These are phyloP conservation scores for Mortierella alpina DNA, from an alignment of 192 early-diverging fungal species.

Conservation along the genomic window DNA sequence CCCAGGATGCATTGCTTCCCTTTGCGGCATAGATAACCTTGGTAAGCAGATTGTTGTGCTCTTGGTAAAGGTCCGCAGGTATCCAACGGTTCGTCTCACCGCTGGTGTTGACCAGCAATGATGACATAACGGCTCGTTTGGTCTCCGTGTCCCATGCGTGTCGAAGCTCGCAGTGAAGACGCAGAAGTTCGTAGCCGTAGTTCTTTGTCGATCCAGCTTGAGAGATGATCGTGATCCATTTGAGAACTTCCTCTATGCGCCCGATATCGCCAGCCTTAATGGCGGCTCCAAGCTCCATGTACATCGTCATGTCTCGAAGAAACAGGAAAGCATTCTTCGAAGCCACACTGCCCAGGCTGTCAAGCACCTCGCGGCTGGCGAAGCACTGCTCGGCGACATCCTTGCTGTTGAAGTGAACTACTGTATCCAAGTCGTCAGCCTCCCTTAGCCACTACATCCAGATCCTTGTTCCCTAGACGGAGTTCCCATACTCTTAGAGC, in stretches of 20 bases:
- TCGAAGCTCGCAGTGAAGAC: neutral
- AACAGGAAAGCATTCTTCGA: slow-evolving; percentile 9
- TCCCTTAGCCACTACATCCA: too few species aligned
- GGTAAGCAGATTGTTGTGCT: slow-evolving; percentile 11
- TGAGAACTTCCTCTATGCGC: slow-evolving; percentile 6
- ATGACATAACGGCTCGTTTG: slow-evolving; percentile 13
- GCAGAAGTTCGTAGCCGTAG: slow-evolving; percentile 19
- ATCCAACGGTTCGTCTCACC: slow-evolving; percentile 10
- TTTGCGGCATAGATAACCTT: neutral
- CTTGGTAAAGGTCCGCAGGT: slow-evolving; percentile 10
- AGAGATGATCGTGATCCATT: slow-evolving; percentile 12
- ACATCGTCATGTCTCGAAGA: slow-evolving; percentile 20
- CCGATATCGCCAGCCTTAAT: slow-evolving; percentile 25
- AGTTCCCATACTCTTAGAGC: slow-evolving; percentile 3
- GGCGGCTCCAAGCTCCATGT: slow-evolving; percentile 16
- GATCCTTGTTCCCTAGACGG: too few species aligned
- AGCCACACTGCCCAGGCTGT: neutral
- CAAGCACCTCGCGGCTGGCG: neutral
- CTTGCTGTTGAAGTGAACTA: neutral
- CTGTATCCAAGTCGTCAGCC: too few species aligned
- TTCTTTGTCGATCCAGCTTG: slow-evolving; percentile 10
- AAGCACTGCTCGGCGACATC: neutral
- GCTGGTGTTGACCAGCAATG: slow-evolving; percentile 11
- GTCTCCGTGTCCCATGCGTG: neutral
- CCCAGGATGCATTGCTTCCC: slow-evolving; percentile 3